Percentiles rank a stretch among this genome's conserved stretches.
phyloP scores from a whole-genome alignment of 2,329 filamentous ascomycete genomes.

The Stagonosporopsis cucurbitacearum region DNA sequence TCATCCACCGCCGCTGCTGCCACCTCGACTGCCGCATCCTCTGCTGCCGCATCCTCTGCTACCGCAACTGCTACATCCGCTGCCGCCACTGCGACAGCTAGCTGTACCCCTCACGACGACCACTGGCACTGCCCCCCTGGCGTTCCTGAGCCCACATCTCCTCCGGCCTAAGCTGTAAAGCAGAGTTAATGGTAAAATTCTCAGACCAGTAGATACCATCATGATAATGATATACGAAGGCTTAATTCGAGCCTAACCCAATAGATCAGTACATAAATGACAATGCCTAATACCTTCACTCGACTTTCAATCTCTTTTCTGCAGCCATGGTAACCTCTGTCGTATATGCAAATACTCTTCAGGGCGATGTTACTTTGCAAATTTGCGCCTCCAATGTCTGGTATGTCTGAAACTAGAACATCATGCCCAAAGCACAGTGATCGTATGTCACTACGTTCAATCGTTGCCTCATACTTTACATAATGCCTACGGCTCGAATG shows the following conservation, averaged over 20 bases:
- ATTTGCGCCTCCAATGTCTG: no score
- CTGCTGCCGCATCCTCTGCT: not conserved
- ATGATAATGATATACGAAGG: not conserved
- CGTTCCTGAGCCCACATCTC: conserved; percentile 32
- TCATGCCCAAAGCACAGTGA: no score
- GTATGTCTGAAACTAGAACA: no score
- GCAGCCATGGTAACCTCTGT: not conserved
- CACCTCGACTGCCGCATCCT: not conserved
- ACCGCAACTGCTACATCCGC: conserved; percentile 8
- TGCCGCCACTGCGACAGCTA: conserved; percentile 12
- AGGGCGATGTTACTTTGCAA: no score
- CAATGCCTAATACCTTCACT: not conserved
- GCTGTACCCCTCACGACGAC: conserved; percentile 33
- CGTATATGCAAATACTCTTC: no score
- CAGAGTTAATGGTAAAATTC: not conserved
- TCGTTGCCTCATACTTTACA: no score
- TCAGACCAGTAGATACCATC: not conserved
- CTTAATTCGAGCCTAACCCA: not conserved
- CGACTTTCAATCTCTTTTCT: not conserved
- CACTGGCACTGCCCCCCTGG: conserved; percentile 38
- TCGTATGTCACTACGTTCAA: no score
- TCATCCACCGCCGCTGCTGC: not conserved
- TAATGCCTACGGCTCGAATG: no score
- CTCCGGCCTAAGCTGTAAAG: conserved; percentile 21
- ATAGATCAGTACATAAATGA: not conserved